These are phyloP conservation scores for Spathaspora arborariae DNA, from an alignment of 805 yeast genomes.

Conservation along the genomic window DNA sequence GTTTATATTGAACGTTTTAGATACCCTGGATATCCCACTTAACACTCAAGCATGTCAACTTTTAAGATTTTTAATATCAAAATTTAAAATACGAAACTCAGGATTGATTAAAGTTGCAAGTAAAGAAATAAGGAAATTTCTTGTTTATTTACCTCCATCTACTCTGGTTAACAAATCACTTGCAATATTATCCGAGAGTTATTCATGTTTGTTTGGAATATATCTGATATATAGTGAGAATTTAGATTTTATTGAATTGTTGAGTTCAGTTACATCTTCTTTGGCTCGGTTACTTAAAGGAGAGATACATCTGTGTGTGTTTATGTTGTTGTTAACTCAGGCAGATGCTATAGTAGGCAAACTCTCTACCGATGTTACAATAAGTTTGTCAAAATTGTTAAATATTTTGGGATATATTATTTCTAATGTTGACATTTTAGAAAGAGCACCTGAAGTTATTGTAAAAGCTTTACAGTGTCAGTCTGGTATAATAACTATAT, in stretches of 20 bases:
- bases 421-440: conserved; percentile 14
- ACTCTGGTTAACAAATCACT: conserved; percentile 5
- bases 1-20: not conserved
- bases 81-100: not conserved
- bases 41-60: conserved; percentile 4
- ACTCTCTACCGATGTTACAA: conserved; percentile 1
- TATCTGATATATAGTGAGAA: not conserved
- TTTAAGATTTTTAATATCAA: not conserved
- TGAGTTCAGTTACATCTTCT: conserved; percentile 22
- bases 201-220: conserved; percentile 4
- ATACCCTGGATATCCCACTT: not conserved
- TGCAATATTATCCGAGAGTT: conserved; percentile 3
- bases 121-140: conserved; percentile 3
- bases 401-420: conserved; percentile 28
- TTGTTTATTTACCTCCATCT: conserved; percentile 4
- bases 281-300: conserved; percentile 9
- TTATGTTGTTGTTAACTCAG: conserved; percentile 17
- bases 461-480: conserved; percentile 22
- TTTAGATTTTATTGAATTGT: conserved; percentile 18
- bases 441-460: conserved; percentile 12
- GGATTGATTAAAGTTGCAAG: not conserved
- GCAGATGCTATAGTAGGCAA: conserved; percentile 5
- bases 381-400: conserved; percentile 21
- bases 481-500: conserved; percentile 10
- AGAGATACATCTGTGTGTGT: conserved; percentile 1